These are phyloP conservation scores for Psilocybe subaeruginosa DNA, from an alignment of 768 basidiomycete genomes.

Conservation along the genomic window DNA sequence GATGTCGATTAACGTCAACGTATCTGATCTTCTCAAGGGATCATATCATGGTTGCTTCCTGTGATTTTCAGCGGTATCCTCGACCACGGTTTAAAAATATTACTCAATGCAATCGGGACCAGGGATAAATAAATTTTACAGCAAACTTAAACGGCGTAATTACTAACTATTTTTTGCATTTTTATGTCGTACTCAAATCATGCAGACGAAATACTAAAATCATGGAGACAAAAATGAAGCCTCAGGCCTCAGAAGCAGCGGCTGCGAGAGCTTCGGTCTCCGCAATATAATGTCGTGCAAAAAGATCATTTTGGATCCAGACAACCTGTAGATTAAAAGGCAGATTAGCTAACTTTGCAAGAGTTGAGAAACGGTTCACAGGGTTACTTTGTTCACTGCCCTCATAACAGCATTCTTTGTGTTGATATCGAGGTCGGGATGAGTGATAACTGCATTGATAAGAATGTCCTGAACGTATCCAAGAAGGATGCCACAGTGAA, in stretches of 20 bases:
- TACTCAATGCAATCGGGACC: too few relatives aligned
- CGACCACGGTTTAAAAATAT: too few relatives aligned
- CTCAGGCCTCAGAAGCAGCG: background rate
- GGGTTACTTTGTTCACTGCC: constrained; percentile 46
- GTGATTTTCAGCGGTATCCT: too few relatives aligned
- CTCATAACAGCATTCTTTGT: constrained; percentile 44
- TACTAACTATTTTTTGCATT: too few relatives aligned
- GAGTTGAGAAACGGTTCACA: background rate
- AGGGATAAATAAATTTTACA: too few relatives aligned
- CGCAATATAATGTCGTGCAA: constrained; percentile 44
- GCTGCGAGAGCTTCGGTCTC: constrained; percentile 17
- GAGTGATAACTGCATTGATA: constrained; percentile 40
- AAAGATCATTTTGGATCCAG: constrained; percentile 54
- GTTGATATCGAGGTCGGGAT: constrained; percentile 37
- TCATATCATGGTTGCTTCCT: too few relatives aligned
- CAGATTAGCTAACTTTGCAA: background rate
- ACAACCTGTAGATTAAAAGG: constrained; percentile 32
- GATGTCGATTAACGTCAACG: too few relatives aligned
- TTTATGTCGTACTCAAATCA: too few relatives aligned
- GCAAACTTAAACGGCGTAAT: too few relatives aligned
- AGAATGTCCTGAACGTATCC: constrained; percentile 51
- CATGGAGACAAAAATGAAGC: too few relatives aligned
- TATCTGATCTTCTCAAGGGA: too few relatives aligned
- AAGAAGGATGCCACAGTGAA: constrained; percentile 42
- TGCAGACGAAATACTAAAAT: too few relatives aligned